A percentile compares a stretch with the other conserved stretches of the same genome.
These are phyloP conservation scores for Echeveria elegans DNA, from an alignment of 164 flowering plant genomes.

Conservation along the genomic window DNA sequence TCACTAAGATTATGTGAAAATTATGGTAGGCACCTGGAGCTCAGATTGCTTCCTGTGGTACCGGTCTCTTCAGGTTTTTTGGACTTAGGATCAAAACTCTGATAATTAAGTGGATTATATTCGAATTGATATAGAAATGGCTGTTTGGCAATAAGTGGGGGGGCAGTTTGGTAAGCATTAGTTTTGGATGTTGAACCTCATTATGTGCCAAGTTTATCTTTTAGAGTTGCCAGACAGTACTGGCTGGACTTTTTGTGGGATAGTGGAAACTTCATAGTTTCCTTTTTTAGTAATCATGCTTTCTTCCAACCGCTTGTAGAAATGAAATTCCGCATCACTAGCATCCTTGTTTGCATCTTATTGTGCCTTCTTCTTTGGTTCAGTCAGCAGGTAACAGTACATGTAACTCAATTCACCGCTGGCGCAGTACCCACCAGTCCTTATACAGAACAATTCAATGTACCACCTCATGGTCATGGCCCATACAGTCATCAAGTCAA, in stretches of 20 bases:
- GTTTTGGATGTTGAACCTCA: background rate
- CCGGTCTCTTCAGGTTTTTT: background rate
- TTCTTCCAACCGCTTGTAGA: too few relatives aligned
- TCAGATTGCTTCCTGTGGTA: background rate
- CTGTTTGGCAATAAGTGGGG: background rate
- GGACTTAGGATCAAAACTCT: background rate
- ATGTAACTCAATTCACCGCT: background rate
- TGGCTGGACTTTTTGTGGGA: too few relatives aligned
- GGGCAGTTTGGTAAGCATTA: background rate
- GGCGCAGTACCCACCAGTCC: background rate
- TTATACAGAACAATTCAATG: background rate
- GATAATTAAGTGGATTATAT: background rate
- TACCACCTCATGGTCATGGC: background rate
- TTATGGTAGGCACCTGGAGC: background rate
- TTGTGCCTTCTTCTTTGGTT: background rate
- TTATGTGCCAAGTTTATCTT: too few relatives aligned
- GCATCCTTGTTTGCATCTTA: background rate
- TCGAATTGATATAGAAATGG: background rate
- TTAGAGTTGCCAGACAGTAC: too few relatives aligned
- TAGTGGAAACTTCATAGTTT: background rate
- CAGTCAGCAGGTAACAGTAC: background rate
- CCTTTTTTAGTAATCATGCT: background rate
- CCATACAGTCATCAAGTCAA: background rate
- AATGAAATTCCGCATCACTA: too few relatives aligned
- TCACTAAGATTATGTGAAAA: background rate